These are phyloP conservation scores for Chlamydomonas eustigma DNA, from an alignment of 139 green algal species.

Conservation along the genomic window DNA sequence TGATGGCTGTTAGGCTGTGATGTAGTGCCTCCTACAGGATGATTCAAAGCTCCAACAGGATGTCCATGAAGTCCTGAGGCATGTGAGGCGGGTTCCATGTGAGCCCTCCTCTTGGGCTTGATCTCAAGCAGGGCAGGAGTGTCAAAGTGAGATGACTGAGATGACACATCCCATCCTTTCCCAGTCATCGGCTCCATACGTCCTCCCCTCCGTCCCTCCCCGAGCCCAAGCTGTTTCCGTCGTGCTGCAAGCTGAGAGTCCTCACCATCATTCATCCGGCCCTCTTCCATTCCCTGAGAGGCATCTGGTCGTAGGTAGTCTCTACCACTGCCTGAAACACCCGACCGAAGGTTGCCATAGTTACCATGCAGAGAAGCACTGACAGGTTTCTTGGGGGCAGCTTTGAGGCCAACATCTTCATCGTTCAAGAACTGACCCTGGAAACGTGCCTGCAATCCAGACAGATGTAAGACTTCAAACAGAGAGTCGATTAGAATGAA, in stretches of 20 bases:
- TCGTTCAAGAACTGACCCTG: conserved; percentile 11
- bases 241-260: neutral
- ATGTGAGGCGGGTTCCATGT: neutral
- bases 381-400: neutral
- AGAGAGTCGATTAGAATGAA: too few species aligned
- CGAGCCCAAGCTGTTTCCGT: neutral
- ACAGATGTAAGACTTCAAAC: too few species aligned
- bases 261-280: neutral
- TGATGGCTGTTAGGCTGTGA: too few species aligned
- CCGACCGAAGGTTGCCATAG: neutral
- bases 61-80: neutral
- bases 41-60: neutral
- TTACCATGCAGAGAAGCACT: neutral
- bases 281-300: neutral
- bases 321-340: too few species aligned
- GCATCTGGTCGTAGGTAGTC: too few species aligned
- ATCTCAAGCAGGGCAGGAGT: neutral
- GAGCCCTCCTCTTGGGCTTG: neutral
- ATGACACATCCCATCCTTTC: neutral
- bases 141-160: too few species aligned
- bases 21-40: neutral
- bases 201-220: neutral
- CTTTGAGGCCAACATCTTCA: conserved; percentile 2
- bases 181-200: neutral
- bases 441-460: conserved; percentile 9